Conservation (phyloP, 2,329 filamentous ascomycete genomes). For the Aplosporella prunicola region DNA sequence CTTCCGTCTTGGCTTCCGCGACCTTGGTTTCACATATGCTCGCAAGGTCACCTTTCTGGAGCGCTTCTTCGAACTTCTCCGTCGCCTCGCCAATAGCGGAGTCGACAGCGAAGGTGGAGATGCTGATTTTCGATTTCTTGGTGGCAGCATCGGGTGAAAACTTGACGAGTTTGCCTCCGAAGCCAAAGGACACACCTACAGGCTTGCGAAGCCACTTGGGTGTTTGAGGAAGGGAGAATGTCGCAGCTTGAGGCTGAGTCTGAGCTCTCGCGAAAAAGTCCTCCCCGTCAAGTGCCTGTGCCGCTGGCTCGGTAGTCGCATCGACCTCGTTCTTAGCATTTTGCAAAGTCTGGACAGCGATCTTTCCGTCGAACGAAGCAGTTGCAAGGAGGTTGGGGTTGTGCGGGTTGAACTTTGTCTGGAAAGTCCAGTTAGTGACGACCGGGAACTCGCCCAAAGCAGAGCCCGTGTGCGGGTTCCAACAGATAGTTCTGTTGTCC, state of each 20-base stretch:
- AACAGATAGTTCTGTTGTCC: slow-evolving; percentile 89
- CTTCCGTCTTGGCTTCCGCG: slow-evolving; percentile 65
- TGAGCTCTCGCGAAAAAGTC: slow-evolving; percentile 96
- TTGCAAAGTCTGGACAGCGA: slow-evolving; percentile 85
- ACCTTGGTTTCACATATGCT: slow-evolving; percentile 74
- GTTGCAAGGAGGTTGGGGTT: slow-evolving; percentile 90
- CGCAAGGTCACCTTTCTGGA: slow-evolving; percentile 67
- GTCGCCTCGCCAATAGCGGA: slow-evolving; percentile 74
- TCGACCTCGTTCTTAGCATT: slow-evolving; percentile 76
- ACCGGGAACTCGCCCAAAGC: slow-evolving; percentile 87
- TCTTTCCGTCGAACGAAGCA: slow-evolving; percentile 94
- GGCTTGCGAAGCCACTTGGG: slow-evolving; percentile 87
- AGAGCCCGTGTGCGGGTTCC: slow-evolving; percentile 90
- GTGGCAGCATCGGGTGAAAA: slow-evolving; percentile 58
- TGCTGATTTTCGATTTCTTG: slow-evolving; percentile 63
- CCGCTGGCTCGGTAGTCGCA: slow-evolving; percentile 45
- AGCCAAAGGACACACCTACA: slow-evolving; percentile 81
- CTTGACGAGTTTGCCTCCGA: slow-evolving; percentile 82
- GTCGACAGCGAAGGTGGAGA: slow-evolving; percentile 84
- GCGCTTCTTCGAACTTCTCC: slow-evolving; percentile 73
- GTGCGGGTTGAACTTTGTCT: slow-evolving; percentile 85
- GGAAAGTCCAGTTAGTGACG: slow-evolving; percentile 98
- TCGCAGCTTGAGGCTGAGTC: slow-evolving; percentile 78
- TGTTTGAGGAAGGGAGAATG: slow-evolving; percentile 76
- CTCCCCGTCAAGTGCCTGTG: slow-evolving; percentile 66